Evolutionary conservation across 2,329 filamentous ascomycete genomes (phyloP).

Genomic region (Aspergillus sp.): DNA sequence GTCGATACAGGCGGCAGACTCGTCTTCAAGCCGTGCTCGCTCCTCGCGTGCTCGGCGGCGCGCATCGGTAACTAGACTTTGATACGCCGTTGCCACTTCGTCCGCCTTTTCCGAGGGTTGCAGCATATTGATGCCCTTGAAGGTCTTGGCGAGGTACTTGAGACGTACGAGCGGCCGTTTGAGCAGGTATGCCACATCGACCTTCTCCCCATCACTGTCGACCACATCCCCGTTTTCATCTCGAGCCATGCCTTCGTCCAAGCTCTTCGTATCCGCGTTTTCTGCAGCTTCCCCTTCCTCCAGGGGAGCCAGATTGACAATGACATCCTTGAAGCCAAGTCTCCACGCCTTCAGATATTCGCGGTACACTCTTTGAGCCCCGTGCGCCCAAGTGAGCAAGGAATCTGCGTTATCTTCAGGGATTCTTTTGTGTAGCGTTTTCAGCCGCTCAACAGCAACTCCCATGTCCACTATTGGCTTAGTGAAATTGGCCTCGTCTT

Average conservation of each 20-base stretch:
- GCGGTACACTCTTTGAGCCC: constrained; percentile 73
- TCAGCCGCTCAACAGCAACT: constrained; percentile 79
- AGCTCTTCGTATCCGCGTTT: constrained; percentile 46
- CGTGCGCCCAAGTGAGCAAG: constrained; percentile 78
- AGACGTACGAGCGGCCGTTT: constrained; percentile 85
- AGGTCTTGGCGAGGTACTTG: constrained; percentile 81
- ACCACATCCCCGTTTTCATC: constrained; percentile 62
- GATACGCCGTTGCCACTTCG: constrained; percentile 62
- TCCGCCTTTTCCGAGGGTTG: constrained; percentile 54
- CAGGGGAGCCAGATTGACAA: constrained; percentile 84
- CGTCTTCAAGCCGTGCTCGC: constrained; percentile 72
- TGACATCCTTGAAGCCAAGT: constrained; percentile 88
- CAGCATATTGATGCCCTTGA: constrained; percentile 59
- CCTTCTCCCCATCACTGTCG: constrained; percentile 77
- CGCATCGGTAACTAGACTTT: constrained; percentile 72
- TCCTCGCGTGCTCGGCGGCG: constrained; percentile 73
- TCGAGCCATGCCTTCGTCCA: constrained; percentile 56
- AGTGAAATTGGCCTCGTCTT: constrained; percentile 65
- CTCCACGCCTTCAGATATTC: constrained; percentile 88
- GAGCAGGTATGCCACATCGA: constrained; percentile 90
- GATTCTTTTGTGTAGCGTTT: constrained; percentile 74
- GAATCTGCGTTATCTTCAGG: constrained; percentile 70
- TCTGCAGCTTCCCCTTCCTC: constrained; percentile 58
- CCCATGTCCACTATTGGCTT: constrained; percentile 95
- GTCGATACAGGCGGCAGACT: constrained; percentile 82